Percentiles rank a stretch among this genome's conserved stretches.
Evolutionary conservation across 768 basidiomycete genomes (phyloP).

Genomic region (Tricholoma saponaceum): DNA sequence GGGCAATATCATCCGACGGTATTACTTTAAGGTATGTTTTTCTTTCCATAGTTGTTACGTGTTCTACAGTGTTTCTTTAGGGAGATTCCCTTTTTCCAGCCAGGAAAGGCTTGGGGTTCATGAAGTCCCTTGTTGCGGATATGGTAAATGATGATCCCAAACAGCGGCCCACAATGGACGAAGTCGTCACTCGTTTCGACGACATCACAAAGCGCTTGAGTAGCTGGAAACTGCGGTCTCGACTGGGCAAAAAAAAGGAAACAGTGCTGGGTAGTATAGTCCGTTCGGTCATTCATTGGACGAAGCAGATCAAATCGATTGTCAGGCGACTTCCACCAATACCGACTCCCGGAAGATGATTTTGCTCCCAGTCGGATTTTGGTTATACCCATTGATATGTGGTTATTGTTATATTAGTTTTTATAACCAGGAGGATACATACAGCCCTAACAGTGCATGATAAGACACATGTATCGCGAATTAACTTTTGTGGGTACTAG

Average conservation of each 20-base stretch:
- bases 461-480: no score
- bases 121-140: slow-evolving; percentile 23
- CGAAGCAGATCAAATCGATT: not conserved
- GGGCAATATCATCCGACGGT: slow-evolving; percentile 23
- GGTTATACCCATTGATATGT: not conserved
- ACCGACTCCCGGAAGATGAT: not conserved
- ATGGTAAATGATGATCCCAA: slow-evolving; percentile 26
- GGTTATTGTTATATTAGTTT: slow-evolving; percentile 19
- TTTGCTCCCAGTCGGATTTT: no score
- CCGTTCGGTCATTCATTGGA: slow-evolving; percentile 2
- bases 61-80: not conserved
- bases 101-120: slow-evolving; percentile 23
- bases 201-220: slow-evolving; percentile 5
- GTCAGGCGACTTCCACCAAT: not conserved
- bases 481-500: no score
- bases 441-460: no score
- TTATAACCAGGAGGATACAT: no score
- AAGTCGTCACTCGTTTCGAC: slow-evolving; percentile 28
- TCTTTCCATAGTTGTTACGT: not conserved
- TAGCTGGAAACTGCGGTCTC: slow-evolving; percentile 1
- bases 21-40: slow-evolving; percentile 6
- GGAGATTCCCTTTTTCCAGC: not conserved
- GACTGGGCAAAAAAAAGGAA: not conserved
- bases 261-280: not conserved
- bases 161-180: slow-evolving; percentile 34